Evolutionary conservation across 768 basidiomycete genomes (phyloP).

Genomic region (Hirschioporus abietinus): DNA sequence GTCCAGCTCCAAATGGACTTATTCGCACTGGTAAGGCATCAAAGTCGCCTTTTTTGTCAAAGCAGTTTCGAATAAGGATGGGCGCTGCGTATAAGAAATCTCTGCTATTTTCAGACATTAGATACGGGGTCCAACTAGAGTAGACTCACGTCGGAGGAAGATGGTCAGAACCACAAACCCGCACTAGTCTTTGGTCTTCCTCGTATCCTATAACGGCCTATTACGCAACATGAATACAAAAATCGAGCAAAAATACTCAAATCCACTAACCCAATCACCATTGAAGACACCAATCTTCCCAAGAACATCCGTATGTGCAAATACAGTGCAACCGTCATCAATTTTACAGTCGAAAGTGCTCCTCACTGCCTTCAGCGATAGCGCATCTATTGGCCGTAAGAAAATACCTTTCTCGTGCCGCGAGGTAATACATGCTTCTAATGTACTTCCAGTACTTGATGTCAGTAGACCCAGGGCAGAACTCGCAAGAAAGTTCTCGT

Average conservation of each 20-base stretch:
- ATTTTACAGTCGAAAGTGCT: slow-evolving; percentile 2
- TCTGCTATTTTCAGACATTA: slow-evolving; percentile 23
- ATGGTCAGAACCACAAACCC: slow-evolving; percentile 48
- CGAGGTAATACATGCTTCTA: neutral
- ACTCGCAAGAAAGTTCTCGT: neutral
- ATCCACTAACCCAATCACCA: slow-evolving; percentile 67
- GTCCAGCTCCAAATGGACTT: slow-evolving; percentile 55
- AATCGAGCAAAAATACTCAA: neutral
- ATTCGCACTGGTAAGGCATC: slow-evolving; percentile 31
- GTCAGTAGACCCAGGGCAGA: neutral
- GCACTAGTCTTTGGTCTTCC: slow-evolving; percentile 45
- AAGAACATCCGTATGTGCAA: slow-evolving; percentile 58
- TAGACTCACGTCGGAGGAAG: slow-evolving; percentile 32
- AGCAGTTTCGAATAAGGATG: slow-evolving; percentile 46
- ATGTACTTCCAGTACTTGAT: neutral
- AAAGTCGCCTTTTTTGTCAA: slow-evolving; percentile 22
- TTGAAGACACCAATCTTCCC: slow-evolving; percentile 59
- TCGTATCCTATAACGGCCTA: slow-evolving; percentile 49
- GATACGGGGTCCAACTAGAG: slow-evolving; percentile 5
- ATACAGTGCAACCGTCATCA: slow-evolving; percentile 53
- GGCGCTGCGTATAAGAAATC: slow-evolving; percentile 41
- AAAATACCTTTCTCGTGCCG: neutral
- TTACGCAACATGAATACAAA: slow-evolving; percentile 11
- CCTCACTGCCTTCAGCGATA: neutral
- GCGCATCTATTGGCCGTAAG: neutral